Conservation (phyloP, 176 grass and related monocot species). For the Thinopyrum elongatum region DNA sequence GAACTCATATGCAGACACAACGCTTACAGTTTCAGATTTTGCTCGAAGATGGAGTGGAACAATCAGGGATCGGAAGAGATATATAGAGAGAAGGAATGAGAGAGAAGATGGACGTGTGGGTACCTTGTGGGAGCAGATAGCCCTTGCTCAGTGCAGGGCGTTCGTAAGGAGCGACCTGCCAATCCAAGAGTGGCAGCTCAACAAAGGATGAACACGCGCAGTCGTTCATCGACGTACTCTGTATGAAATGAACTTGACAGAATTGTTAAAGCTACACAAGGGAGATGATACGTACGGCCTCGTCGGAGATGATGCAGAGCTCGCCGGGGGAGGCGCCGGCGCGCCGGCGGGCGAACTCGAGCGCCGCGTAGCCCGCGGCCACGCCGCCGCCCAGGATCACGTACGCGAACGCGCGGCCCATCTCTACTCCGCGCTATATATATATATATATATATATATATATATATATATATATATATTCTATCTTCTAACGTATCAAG, state of each 20-base stretch:
- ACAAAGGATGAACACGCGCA: neutral
- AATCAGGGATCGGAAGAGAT: neutral
- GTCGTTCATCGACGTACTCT: neutral
- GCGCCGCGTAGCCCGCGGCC: slow-evolving; percentile 80
- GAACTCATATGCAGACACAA: too few species aligned
- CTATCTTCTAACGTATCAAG: too few species aligned
- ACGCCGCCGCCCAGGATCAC: slow-evolving; percentile 95
- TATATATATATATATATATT: too few species aligned
- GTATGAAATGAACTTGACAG: neutral
- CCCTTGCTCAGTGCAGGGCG: slow-evolving; percentile 72
- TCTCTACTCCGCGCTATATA: slow-evolving; percentile 20
- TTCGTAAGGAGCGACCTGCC: slow-evolving; percentile 74
- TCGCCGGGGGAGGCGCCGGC: slow-evolving; percentile 43
- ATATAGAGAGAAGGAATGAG: too few species aligned
- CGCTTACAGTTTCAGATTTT: neutral
- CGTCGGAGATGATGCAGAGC: slow-evolving; percentile 95
- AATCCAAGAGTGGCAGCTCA: neutral
- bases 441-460: too few species aligned
- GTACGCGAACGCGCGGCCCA: slow-evolving; percentile 74
- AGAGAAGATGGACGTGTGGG: neutral
- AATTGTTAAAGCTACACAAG: neutral
- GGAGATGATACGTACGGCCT: slow-evolving; percentile 28
- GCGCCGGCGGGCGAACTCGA: slow-evolving; percentile 67
- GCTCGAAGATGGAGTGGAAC: neutral
- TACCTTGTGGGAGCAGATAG: slow-evolving; percentile 55